phyloP scores from a whole-genome alignment of 2,329 filamentous ascomycete species.

The Xylogone sp. region DNA sequence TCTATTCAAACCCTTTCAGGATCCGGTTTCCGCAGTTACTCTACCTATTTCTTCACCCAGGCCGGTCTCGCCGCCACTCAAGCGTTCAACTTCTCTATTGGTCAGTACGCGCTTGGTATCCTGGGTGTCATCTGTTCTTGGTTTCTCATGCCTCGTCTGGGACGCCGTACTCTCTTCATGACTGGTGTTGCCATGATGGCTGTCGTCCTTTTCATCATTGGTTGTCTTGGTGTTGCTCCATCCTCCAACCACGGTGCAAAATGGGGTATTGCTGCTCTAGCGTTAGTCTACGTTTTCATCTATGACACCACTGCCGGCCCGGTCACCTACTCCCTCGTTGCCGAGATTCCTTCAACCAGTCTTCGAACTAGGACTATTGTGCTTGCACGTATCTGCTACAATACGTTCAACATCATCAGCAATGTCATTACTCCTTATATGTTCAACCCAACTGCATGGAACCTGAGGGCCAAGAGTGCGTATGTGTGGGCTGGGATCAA shows the following conservation, averaged over 20 bases:
- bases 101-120: constrained; percentile 45
- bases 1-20: constrained; percentile 59
- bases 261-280: constrained; percentile 53
- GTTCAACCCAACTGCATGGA: constrained; percentile 81
- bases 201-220: constrained; percentile 73
- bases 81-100: constrained; percentile 59
- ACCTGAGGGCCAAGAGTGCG: constrained; percentile 80
- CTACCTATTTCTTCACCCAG: constrained; percentile 59
- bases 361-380: constrained; percentile 89
- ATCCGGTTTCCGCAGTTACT: constrained; percentile 51
- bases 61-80: constrained; percentile 49
- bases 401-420: constrained; percentile 75
- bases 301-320: constrained; percentile 86
- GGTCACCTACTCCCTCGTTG: constrained; percentile 81
- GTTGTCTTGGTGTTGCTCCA: constrained; percentile 56
- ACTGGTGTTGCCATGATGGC: constrained; percentile 71
- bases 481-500: constrained; percentile 86
- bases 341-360: constrained; percentile 75
- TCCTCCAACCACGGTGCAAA: constrained; percentile 29
- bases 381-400: constrained; percentile 65
- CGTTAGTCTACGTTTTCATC: constrained; percentile 74
- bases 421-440: constrained; percentile 84
- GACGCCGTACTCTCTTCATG: constrained; percentile 72
- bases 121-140: constrained; percentile 47
- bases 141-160: constrained; percentile 59